phyloP scores from a whole-genome alignment of 2,329 filamentous ascomycete genomes.

The Rutstroemia sp. region DNA sequence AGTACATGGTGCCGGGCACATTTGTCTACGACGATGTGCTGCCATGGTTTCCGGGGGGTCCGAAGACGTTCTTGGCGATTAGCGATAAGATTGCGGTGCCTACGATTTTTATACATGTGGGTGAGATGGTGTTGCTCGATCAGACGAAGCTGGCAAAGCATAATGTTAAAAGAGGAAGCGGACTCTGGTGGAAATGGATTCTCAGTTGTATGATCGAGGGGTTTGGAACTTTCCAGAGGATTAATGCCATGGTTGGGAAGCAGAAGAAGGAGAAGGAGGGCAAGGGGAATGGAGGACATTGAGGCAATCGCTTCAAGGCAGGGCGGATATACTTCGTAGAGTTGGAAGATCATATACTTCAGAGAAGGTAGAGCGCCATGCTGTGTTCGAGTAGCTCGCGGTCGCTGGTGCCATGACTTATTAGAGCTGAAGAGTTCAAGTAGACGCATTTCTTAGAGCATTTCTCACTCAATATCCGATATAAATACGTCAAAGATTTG shows the following conservation, averaged over 20 bases:
- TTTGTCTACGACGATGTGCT: constrained; percentile 43
- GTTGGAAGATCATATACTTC: background rate
- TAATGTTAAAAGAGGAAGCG: constrained; percentile 37
- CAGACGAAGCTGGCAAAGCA: constrained; percentile 39
- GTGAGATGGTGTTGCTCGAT: constrained; percentile 53
- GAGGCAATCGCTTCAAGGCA: background rate
- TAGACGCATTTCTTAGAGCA: too few species aligned
- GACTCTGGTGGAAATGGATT: constrained; percentile 50
- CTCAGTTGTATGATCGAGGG: constrained; percentile 48
- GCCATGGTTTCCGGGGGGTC: constrained; percentile 48
- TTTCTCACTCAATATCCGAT: too few species aligned
- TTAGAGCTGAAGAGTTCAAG: too few species aligned
- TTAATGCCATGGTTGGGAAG: constrained; percentile 41
- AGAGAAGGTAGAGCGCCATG: background rate
- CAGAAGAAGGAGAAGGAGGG: constrained; percentile 36
- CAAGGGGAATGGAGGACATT: constrained; percentile 1
- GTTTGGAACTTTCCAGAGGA: constrained; percentile 39
- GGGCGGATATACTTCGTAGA: background rate
- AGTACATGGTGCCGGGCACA: constrained; percentile 46
- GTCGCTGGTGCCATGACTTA: too few species aligned
- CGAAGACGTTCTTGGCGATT: constrained; percentile 48
- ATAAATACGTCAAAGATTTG: too few species aligned
- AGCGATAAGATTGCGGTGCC: constrained; percentile 50
- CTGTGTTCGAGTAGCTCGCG: too few species aligned
- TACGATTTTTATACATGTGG: constrained; percentile 56